These are phyloP conservation scores for Acanthochlamys bracteata DNA, from an alignment of 106 monocot genomes.

Conservation along the genomic window DNA sequence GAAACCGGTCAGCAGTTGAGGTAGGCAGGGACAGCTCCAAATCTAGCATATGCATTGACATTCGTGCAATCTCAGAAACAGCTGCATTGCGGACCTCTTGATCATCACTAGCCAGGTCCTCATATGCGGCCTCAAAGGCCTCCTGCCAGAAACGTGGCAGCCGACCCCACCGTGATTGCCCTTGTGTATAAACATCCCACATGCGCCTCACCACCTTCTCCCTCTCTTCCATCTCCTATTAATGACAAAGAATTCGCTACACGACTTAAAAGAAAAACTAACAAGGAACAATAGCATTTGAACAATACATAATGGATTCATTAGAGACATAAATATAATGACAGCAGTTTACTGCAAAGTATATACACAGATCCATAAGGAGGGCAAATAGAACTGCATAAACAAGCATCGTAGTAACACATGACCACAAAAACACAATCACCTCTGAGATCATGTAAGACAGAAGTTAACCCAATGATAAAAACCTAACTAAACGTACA, in stretches of 20 bases:
- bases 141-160: slow-evolving; percentile 86
- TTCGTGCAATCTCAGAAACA: slow-evolving; percentile 69
- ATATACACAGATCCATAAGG: not conserved
- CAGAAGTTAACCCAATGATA: too few species aligned
- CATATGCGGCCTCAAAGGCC: slow-evolving; percentile 90
- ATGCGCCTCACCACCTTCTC: slow-evolving; percentile 82
- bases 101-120: slow-evolving; percentile 72
- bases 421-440: too few species aligned
- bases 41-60: slow-evolving; percentile 70
- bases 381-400: not conserved
- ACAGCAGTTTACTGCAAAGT: not conserved
- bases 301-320: not conserved
- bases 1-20: not conserved
- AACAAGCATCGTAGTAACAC: too few species aligned
- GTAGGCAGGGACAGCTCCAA: slow-evolving; percentile 30
- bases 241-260: not conserved
- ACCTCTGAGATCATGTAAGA: too few species aligned
- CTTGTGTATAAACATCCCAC: slow-evolving; percentile 93
- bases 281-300: too few species aligned
- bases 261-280: too few species aligned
- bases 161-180: slow-evolving; percentile 40
- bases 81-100: slow-evolving; percentile 36
- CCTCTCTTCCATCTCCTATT: slow-evolving; percentile 90
- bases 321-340: not conserved
- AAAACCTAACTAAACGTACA: too few species aligned